Base-by-base conservation (phyloP, 2,329 filamentous ascomycete genomes). In the Cladophialophora immunda region DNA sequence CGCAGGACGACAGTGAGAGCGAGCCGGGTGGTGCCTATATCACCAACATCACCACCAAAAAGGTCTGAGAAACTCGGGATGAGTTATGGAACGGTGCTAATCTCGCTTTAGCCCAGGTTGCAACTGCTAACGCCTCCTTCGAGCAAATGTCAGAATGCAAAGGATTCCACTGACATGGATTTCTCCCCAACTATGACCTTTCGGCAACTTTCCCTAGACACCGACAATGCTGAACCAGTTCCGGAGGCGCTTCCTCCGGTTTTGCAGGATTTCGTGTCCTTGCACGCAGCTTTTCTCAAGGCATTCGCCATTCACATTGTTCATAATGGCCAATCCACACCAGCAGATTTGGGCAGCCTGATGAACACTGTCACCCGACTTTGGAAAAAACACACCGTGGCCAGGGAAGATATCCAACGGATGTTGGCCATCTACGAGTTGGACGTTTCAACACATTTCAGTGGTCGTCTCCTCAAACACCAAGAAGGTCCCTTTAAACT, bases 321-420 rank as follows among this genome's bases (percentile, higher is more conserved):
- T 1, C 90, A 94, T 78, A 87, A 90, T 76, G 89, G 89, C 66
- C 80, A 81, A 32, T 81, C 83, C 55, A 82, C 86, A 0, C 89
- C 91, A 0, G 86, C 89, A 27, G 89, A 92, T 73, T 77, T 93
- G 53, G 81, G 84, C 38, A 80, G 83, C 32, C 82, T 93, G 38
- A 83, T 86, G 36, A 87, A 87, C 9, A 84, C 88, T 64, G 82
- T 92, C 47, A 86, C 90, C 13, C 85, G 87, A 70, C 81, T 89
- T 41, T 94, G 91, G 91, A 89, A 90, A 66, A 92, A 91, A 79
- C 85, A 90, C 34, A 83, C 84, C 64, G 89, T 93, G 17, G 85
- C 83, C 0, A 79, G 86, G 0, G 86, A 88, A 47, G 91, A 94
- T 73, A 81, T 93, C 56, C 87, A 87, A 68, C 83, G 86, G 68